Percentiles rank a stretch among this genome's conserved stretches.
Evolutionary conservation across 805 yeast genomes (phyloP).

Genomic region (Blastobotrys peoriensis): DNA sequence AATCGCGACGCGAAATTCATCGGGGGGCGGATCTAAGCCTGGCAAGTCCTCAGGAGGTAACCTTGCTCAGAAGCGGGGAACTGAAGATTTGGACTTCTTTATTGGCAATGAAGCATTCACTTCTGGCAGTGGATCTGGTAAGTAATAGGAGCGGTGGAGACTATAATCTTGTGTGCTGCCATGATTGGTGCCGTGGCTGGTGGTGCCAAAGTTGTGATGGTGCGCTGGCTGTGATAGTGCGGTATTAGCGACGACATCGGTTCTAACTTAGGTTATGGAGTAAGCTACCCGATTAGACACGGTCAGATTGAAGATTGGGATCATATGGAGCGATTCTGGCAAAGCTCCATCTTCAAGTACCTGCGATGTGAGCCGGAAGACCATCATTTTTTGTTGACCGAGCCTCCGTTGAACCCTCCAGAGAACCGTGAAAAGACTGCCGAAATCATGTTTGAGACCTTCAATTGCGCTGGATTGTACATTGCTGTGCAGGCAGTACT

Average conservation of each 20-base stretch:
- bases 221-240: too few species aligned
- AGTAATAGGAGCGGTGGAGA: conserved; percentile 9
- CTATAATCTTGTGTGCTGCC: too few species aligned
- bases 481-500: conserved; percentile 98
- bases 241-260: too few species aligned
- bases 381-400: conserved; percentile 90
- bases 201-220: too few species aligned
- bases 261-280: conserved; percentile 58
- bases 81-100: conserved; percentile 88
- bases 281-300: conserved; percentile 90
- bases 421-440: conserved; percentile 98
- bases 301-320: conserved; percentile 99
- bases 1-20: conserved; percentile 57
- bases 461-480: conserved; percentile 97
- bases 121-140: conserved; percentile 79
- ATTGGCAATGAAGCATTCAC: conserved; percentile 93
- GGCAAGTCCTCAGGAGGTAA: conserved; percentile 32
- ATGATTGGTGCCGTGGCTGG: too few species aligned
- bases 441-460: conserved; percentile 97
- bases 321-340: conserved; percentile 99
- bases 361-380: conserved; percentile 98
- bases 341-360: conserved; percentile 91
- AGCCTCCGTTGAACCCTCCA: conserved; percentile 99
- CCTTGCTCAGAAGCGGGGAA: conserved; percentile 70
- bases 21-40: conserved; percentile 27